Evolutionary conservation across 768 basidiomycete genomes (phyloP).

Genomic region (Suillus spraguei): DNA sequence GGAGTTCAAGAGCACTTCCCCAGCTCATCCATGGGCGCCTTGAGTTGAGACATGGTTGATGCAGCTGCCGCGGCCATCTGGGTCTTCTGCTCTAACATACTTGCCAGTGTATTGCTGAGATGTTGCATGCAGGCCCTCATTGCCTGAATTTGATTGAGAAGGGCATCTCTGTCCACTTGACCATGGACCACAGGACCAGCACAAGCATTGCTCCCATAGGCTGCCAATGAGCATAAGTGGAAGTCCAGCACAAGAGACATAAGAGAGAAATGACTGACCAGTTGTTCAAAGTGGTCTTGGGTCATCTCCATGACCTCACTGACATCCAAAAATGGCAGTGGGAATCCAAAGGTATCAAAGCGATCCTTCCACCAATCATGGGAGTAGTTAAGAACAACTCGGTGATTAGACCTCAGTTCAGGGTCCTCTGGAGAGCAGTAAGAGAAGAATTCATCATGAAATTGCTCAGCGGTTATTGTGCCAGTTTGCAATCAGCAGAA

Average conservation of each 20-base stretch:
- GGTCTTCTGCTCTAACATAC: background rate
- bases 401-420: accelerated
- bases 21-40: background rate
- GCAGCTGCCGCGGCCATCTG: background rate
- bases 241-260: background rate
- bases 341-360: background rate
- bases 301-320: background rate
- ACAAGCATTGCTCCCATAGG: background rate
- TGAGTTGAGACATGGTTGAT: background rate
- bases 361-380: background rate
- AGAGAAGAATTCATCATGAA: background rate
- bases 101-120: background rate
- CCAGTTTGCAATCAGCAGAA: background rate
- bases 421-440: background rate
- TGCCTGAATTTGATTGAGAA: background rate
- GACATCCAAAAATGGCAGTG: background rate
- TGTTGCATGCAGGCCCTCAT: background rate
- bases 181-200: background rate
- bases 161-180: background rate
- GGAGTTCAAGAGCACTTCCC: background rate
- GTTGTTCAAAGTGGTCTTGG: background rate
- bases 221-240: background rate
- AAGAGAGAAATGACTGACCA: background rate
- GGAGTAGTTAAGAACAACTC: background rate
- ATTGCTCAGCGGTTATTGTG: accelerated